Conservation (phyloP, 768 basidiomycete species). For the Pleurotus salmoneostramineus region DNA sequence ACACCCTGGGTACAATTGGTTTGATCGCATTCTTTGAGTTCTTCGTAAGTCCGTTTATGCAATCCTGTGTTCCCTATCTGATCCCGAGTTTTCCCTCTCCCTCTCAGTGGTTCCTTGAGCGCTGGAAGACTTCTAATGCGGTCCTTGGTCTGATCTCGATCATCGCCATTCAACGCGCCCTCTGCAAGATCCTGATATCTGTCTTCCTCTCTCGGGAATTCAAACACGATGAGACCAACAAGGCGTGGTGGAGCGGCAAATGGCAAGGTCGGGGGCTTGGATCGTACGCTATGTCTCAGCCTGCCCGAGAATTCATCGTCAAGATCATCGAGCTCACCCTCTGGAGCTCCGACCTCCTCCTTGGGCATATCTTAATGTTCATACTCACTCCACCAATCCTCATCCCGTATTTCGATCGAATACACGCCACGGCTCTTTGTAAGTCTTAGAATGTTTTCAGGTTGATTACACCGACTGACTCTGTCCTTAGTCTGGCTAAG, state of each 20-base stretch:
- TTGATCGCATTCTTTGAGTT: slow-evolving; percentile 96
- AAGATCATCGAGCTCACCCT: slow-evolving; percentile 96
- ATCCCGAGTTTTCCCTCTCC: slow-evolving; percentile 13
- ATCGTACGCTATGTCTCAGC: slow-evolving; percentile 89
- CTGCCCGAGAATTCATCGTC: slow-evolving; percentile 94
- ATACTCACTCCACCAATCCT: slow-evolving; percentile 85
- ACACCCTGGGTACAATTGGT: slow-evolving; percentile 76
- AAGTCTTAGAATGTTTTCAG: slow-evolving; percentile 24
- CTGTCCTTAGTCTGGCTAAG: slow-evolving; percentile 82
- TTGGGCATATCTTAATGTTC: slow-evolving; percentile 85
- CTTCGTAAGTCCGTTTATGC: slow-evolving; percentile 52
- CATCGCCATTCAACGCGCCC: slow-evolving; percentile 85
- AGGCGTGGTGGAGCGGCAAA: slow-evolving; percentile 98
- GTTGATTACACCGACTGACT: slow-evolving; percentile 10
- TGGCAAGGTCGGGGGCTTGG: slow-evolving; percentile 97
- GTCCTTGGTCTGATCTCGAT: slow-evolving; percentile 91
- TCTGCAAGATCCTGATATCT: slow-evolving; percentile 92
- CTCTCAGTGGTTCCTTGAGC: slow-evolving; percentile 86
- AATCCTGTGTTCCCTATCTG: neutral
- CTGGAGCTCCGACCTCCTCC: slow-evolving; percentile 92
- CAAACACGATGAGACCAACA: slow-evolving; percentile 98
- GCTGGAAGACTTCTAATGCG: slow-evolving; percentile 89
- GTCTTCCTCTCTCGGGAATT: slow-evolving; percentile 96
- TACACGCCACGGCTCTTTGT: slow-evolving; percentile 92
- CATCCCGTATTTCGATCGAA: slow-evolving; percentile 86